A percentile compares a stretch with the other conserved stretches of the same genome.
Conservation (phyloP, 2,329 filamentous ascomycete genomes). For the Cladophialophora immunda region DNA sequence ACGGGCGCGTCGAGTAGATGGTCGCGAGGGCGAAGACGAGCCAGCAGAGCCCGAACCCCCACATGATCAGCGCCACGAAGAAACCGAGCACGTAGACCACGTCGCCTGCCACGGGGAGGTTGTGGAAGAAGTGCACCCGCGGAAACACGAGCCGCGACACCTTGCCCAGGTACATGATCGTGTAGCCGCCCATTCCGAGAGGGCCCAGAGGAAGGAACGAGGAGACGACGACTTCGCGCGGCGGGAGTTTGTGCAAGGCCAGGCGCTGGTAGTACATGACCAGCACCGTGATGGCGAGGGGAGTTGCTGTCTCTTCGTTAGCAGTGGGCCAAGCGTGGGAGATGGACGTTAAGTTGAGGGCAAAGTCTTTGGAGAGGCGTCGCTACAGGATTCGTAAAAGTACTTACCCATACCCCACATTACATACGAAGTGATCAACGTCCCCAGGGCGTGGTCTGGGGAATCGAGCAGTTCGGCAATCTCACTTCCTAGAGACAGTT, state of each 20-base stretch:
- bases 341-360: background rate
- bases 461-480: slow-evolving; percentile 66
- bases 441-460: slow-evolving; percentile 66
- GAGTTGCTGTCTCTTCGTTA: slow-evolving; percentile 39
- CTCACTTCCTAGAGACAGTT: slow-evolving; percentile 51
- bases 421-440: slow-evolving; percentile 71
- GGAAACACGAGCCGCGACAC: slow-evolving; percentile 53
- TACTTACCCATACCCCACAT: slow-evolving; percentile 67
- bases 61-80: slow-evolving; percentile 49
- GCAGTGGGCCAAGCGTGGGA: background rate
- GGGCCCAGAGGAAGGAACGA: slow-evolving; percentile 74
- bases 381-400: background rate
- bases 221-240: slow-evolving; percentile 72
- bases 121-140: slow-evolving; percentile 41
- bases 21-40: slow-evolving; percentile 51
- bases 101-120: slow-evolving; percentile 43
- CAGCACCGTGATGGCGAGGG: slow-evolving; percentile 69
- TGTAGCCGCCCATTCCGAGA: slow-evolving; percentile 71
- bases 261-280: slow-evolving; percentile 76
- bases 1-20: slow-evolving; percentile 47
- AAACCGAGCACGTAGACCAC: slow-evolving; percentile 49
- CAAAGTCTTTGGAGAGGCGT: background rate
- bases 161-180: slow-evolving; percentile 61
- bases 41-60: slow-evolving; percentile 53
- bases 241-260: slow-evolving; percentile 72